Evolutionary conservation across 768 basidiomycete genomes (phyloP), one percentile per base, ranked within the genome.

Genomic region (Suillus bovinus): DNA sequence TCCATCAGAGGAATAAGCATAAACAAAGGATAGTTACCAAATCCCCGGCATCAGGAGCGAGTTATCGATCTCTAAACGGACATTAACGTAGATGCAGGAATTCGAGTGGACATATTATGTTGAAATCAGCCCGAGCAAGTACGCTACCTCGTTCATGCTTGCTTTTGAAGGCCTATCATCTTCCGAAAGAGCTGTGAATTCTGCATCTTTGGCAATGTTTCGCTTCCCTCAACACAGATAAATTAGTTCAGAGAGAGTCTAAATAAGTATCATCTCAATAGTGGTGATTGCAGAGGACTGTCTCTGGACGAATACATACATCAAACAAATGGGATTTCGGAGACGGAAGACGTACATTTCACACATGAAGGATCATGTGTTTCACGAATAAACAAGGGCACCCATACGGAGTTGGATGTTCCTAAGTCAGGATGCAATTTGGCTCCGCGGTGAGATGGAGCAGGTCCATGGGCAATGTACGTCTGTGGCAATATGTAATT

Each of bases 31-130:
- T 54, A 61, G 63, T 66, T 64, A 62, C 72, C 66, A 49, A 54
- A 65, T 24, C 17, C 29, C 60, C 60, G 56, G 67, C 60, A 42
- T 42, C 41, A 53, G 14, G 62, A 67, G 64, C 59, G 63, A 58
- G 33, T 60, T 42, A 54, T 16, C 49, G 47, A 61, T 61, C 58
- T 69, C 64, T 20, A 31, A 63, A 49, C 63, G 65, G 47, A 44
- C 49, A 63, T 76, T 68, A 74, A 74, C 74, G 66, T 71, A 52
- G 50, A 52, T 52, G 50, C 9, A 17, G 34, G n/a, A 33, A 9
- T 36, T 55, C 14, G 17, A 24, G 53, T 36, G 16, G 36, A 14
- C 16, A 53, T 53, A 53, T 34, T 33, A 14, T 55, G 36, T 27
- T 24, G 9, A 39, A 56, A 55, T 55, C 22, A 38, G 14, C 36